phyloP scores from a whole-genome alignment of 2,329 filamentous ascomycete genomes.

The Claviceps sorghi region DNA sequence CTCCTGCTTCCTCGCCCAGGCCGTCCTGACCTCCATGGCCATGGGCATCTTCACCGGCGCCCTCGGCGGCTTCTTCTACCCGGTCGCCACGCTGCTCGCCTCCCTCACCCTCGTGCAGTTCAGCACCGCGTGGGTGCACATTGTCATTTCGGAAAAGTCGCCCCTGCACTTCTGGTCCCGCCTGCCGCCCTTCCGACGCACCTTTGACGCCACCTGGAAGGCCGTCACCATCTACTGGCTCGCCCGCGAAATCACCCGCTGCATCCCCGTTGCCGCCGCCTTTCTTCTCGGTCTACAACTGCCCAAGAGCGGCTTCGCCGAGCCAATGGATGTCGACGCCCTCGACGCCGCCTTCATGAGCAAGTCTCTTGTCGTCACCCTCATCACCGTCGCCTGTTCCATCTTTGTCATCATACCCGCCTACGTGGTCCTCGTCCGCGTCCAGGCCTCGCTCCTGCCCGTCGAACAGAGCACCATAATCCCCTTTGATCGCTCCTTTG shows the following conservation, averaged over 20 bases:
- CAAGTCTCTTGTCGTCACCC: constrained; percentile 31
- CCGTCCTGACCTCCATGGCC: constrained; percentile 20
- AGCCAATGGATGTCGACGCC: constrained; percentile 17
- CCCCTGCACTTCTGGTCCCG: constrained; percentile 51
- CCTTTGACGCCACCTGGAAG: constrained; percentile 53
- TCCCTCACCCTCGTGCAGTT: constrained; percentile 51
- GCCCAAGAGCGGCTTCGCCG: constrained; percentile 20
- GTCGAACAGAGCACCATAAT: constrained; percentile 73
- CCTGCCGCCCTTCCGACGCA: constrained; percentile 48
- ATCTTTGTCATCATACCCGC: constrained; percentile 60
- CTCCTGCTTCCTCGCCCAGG: constrained; percentile 29
- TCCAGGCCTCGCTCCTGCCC: constrained; percentile 75
- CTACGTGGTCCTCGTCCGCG: constrained; percentile 60
- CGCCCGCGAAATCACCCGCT: constrained; percentile 34
- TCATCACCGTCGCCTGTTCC: constrained; percentile 34
- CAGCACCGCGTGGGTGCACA: constrained; percentile 69
- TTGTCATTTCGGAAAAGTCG: constrained; percentile 60
- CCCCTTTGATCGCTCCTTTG: constrained; percentile 78
- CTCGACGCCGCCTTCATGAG: constrained; percentile 17
- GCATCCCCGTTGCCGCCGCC: constrained; percentile 29
- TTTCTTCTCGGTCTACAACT: constrained; percentile 29
- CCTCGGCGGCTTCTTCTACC: constrained; percentile 29
- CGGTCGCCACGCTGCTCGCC: constrained; percentile 34
- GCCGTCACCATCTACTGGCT: constrained; percentile 52
- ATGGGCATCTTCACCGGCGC: constrained; percentile 28